Percentiles rank a stretch among this genome's conserved stretches.
Evolutionary conservation across 306 rosid species (phyloP).

Genomic region (Malus sylvestris): DNA sequence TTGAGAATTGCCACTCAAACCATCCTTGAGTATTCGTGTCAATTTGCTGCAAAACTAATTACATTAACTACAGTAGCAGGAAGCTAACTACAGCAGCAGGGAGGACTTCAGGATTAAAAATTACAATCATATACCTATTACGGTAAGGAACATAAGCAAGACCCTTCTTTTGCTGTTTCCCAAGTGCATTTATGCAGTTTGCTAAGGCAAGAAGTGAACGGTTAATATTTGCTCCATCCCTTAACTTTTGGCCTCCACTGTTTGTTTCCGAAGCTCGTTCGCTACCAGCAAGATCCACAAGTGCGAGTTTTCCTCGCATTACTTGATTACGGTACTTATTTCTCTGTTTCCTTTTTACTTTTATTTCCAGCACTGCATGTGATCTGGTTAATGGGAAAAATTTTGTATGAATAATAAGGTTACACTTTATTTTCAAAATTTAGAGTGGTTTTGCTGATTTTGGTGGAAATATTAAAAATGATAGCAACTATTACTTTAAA

Average conservation of each 20-base stretch:
- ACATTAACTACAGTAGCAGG: slow-evolving; percentile 17
- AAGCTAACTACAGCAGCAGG: slow-evolving; percentile 12
- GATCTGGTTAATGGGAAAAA: slow-evolving; percentile 30
- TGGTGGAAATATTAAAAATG: neutral
- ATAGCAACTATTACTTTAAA: neutral
- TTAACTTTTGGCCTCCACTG: slow-evolving; percentile 47
- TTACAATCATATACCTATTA: slow-evolving; percentile 37
- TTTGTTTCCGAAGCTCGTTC: slow-evolving; percentile 58
- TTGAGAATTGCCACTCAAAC: slow-evolving; percentile 63
- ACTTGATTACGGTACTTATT: slow-evolving; percentile 52
- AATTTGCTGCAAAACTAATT: slow-evolving; percentile 41
- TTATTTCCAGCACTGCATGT: slow-evolving; percentile 61
- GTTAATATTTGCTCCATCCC: slow-evolving; percentile 66
- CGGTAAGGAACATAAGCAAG: slow-evolving; percentile 66
- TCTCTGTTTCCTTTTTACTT: slow-evolving; percentile 48
- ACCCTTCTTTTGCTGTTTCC: slow-evolving; percentile 59
- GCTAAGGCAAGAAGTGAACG: slow-evolving; percentile 67
- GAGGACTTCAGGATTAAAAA: slow-evolving; percentile 1
- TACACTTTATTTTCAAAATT: neutral
- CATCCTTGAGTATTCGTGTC: slow-evolving; percentile 61
- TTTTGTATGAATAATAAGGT: neutral
- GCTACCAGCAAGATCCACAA: slow-evolving; percentile 65
- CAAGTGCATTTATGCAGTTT: slow-evolving; percentile 61
- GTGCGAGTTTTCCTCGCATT: slow-evolving; percentile 56
- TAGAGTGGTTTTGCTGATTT: neutral